A percentile compares a stretch with the other conserved stretches of the same genome.
These are phyloP conservation scores for Phytopythium cucurbitacearum DNA, from an alignment of 352 stramenopile genomes.

Conservation along the genomic window DNA sequence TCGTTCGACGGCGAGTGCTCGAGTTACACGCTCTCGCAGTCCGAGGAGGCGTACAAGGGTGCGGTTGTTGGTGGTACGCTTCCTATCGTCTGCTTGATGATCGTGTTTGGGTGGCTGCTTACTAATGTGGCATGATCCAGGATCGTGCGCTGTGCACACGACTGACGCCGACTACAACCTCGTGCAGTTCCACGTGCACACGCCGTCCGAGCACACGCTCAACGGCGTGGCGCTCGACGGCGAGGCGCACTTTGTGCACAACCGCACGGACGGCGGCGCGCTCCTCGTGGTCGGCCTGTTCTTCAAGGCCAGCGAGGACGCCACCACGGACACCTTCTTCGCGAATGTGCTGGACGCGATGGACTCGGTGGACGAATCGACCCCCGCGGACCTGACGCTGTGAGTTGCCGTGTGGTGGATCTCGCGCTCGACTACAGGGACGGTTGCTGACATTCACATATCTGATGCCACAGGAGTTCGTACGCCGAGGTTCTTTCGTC, in stretches of 20 bases:
- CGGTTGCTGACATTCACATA: background rate
- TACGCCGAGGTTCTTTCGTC: constrained; percentile 39
- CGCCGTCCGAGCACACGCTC: constrained; percentile 53
- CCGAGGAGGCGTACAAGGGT: constrained; percentile 9
- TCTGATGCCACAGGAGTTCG: constrained; percentile 3
- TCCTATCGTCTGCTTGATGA: background rate
- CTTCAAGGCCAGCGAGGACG: constrained; percentile 6
- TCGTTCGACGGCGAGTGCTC: constrained; percentile 7
- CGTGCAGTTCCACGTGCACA: constrained; percentile 46
- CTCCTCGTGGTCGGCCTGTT: constrained; percentile 10
- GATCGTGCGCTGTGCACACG: constrained; percentile 4
- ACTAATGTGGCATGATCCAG: background rate
- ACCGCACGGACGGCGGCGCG: constrained; percentile 21
- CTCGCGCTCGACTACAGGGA: background rate
- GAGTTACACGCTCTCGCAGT: constrained; percentile 7
- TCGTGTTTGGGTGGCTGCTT: background rate
- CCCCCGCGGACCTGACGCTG: constrained; percentile 6
- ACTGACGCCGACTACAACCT: constrained; percentile 13
- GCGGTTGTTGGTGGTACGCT: constrained; percentile 4
- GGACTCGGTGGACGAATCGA: constrained; percentile 4
- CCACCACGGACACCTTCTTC: constrained; percentile 8
- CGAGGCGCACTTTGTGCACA: constrained; percentile 64
- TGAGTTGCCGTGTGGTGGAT: constrained; percentile 1
- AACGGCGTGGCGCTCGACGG: constrained; percentile 38
- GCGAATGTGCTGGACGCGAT: constrained; percentile 6